Evolutionary conservation across 129 eudicot genomes (phyloP).

Genomic region (Escallonia herrerae): DNA sequence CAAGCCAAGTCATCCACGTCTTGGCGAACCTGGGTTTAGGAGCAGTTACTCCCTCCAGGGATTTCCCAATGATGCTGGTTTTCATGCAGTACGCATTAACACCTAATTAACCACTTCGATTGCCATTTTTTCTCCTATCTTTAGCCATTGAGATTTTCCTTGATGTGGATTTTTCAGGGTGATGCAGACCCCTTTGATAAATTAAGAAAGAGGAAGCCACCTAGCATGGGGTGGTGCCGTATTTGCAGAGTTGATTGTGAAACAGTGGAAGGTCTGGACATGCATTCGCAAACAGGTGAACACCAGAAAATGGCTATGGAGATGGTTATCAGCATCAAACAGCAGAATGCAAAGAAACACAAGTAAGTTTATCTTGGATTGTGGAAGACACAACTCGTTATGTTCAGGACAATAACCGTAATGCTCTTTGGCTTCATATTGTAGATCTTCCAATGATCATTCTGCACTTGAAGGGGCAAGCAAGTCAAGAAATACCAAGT

Average conservation of each 20-base stretch:
- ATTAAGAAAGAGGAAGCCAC: conserved; percentile 51
- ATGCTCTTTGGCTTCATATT: conserved; percentile 1
- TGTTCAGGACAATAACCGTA: conserved; percentile 5
- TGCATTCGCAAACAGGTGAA: conserved; percentile 91
- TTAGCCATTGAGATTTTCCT: neutral
- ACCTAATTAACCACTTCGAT: neutral
- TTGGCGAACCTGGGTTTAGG: conserved; percentile 76
- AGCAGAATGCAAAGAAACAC: conserved; percentile 62
- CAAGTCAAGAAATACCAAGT: conserved; percentile 43
- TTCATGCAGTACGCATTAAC: conserved; percentile 48
- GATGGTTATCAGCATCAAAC: conserved; percentile 76
- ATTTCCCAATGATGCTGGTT: conserved; percentile 44
- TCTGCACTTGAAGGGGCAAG: conserved; percentile 41
- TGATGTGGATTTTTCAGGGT: conserved; percentile 34
- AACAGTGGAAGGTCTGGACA: conserved; percentile 78
- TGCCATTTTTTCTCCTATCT: neutral
- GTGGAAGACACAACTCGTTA: neutral
- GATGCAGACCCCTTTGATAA: conserved; percentile 61
- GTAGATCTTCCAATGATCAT: conserved; percentile 51
- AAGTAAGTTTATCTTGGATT: conserved; percentile 41
- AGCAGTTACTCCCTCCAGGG: conserved; percentile 51
- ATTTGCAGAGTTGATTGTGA: conserved; percentile 94
- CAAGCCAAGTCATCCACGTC: conserved; percentile 43
- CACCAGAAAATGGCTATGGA: conserved; percentile 92
- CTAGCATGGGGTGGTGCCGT: conserved; percentile 86